Base-by-base conservation (phyloP, 768 basidiomycete species). In the Mrakia gelida region DNA sequence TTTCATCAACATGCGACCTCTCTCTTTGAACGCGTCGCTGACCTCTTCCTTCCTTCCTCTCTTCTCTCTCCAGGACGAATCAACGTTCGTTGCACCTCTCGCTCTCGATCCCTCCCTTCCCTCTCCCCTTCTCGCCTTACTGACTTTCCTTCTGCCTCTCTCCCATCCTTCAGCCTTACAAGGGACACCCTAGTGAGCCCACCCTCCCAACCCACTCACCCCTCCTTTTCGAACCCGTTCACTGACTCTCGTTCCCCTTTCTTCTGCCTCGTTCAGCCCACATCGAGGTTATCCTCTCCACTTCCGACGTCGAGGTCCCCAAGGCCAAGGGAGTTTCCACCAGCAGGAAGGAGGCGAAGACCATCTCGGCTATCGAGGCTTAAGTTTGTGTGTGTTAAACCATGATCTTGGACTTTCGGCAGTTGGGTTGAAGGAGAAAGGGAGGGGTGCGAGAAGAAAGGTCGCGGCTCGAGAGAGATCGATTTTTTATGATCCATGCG, bases 261-360 rank as follows among this genome's bases (percentile, higher is more conserved):
- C n/a, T 59, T 15, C 10, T 26, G n/a, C 8, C 11, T 59, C 28
- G 2, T 7, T 28, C 59, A 59, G 59, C 91, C 85, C 97, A 98
- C 84, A 91, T 98, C 81, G 96, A 98, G 82, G 82, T 86, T 84
- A 94, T 98, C 84, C 91, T 98, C 80, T 87, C 90, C 71, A 91
- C 91, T 75, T 86, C 89, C 56, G 90, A 91, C 59, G 89, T 88
- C 80, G 91, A 93, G 85, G 94, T 98, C 72, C 93, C 96, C 87
- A 93, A 94, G 85, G 90, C 90, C 84, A 95, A 92, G 82, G 94
- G 71, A 26, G 70, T 59, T 30, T 54, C 71, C 34, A 45, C 61
- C 45, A 38, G 28, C 28, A 52, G 52, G 62, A 65, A 68, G 65
- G 76, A 72, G 71, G 56, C 56, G 28, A 72, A 62, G 56, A 71